Base-by-base conservation (phyloP, 1,284 basidiomycete genomes). In the Polyporus tsugae region DNA sequence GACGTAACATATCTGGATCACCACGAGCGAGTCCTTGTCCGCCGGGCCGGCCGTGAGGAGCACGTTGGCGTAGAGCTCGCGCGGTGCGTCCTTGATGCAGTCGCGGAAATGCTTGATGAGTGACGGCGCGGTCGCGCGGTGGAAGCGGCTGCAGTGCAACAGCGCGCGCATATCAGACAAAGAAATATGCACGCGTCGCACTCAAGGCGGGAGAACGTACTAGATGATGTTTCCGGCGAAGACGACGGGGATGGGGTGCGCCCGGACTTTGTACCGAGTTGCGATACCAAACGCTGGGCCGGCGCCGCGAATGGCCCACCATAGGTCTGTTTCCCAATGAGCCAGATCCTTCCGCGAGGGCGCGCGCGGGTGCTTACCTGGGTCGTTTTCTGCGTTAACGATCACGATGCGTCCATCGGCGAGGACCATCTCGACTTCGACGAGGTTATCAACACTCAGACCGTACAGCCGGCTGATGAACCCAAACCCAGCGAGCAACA, bases 181-280 rank as follows among this genome's bases (percentile, higher is more conserved):
- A 7, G 38, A 19, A 15, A 6, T 42, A 2, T 3, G 22, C 35
- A 7, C 17, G 6, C n/a, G n/a, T n/a, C n/a, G n/a, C n/a, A 5
- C 11, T 3, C 38, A 64, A 33, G 29, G 59, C 36, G 55, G 64
- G 61, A 35, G 19, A 55, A 67, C 69, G 60, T 74, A 95, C 94
- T 94, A 97, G 74, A 97, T 91, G 63, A 97, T 83, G 78, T 96
- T 97, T 11, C 95, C 95, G 17, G 95, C 94, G 73, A 94, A 96
- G 2, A 96, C 95, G 15, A 94, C 89, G 2, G 95, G 94, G 2
- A 97, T 88, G 2, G 95, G 95, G 78, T 87, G 96, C 19, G 95
- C 95, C 76, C 87, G 91, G 25, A 90, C 92, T 73, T 94, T 93
- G 80, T 96, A 96, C 25, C 95, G 87, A 19, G 93, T 96, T n/a